Evolutionary conservation across 2,329 filamentous ascomycete species (phyloP).

Genomic region (Ceratocystis ficicola): DNA sequence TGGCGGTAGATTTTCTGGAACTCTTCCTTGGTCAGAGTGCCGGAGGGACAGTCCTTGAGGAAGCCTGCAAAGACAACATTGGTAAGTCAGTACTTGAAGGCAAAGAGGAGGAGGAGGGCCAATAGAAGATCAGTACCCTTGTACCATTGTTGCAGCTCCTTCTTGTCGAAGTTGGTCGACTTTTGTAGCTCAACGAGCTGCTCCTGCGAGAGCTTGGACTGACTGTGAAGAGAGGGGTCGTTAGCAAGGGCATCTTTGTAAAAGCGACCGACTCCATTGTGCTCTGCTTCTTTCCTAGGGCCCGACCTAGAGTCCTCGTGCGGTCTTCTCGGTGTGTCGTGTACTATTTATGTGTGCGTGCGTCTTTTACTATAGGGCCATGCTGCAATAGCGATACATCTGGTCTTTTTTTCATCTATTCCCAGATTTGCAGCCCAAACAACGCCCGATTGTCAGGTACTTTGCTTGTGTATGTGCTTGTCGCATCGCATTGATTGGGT

Average conservation of each 20-base stretch:
- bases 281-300: too few species aligned
- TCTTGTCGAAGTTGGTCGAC: conserved; percentile 98
- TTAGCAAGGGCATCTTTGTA: neutral
- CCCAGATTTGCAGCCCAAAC: too few species aligned
- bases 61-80: conserved; percentile 52
- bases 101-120: conserved; percentile 19
- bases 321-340: too few species aligned
- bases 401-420: too few species aligned
- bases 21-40: conserved; percentile 93
- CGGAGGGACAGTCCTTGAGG: conserved; percentile 93
- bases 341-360: too few species aligned
- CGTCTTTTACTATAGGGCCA: too few species aligned
- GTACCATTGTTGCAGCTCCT: conserved; percentile 99
- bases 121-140: conserved; percentile 56
- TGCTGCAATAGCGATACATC: too few species aligned
- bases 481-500: too few species aligned
- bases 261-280: neutral
- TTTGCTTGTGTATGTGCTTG: too few species aligned
- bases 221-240: conserved; percentile 41
- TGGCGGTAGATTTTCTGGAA: conserved; percentile 99
- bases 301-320: too few species aligned
- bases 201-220: conserved; percentile 95
- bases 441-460: too few species aligned
- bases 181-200: conserved; percentile 92
- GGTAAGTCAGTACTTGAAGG: conserved; percentile 3